phyloP scores from a whole-genome alignment of 768 basidiomycete species.

The Paxillus ammoniavirescens region DNA sequence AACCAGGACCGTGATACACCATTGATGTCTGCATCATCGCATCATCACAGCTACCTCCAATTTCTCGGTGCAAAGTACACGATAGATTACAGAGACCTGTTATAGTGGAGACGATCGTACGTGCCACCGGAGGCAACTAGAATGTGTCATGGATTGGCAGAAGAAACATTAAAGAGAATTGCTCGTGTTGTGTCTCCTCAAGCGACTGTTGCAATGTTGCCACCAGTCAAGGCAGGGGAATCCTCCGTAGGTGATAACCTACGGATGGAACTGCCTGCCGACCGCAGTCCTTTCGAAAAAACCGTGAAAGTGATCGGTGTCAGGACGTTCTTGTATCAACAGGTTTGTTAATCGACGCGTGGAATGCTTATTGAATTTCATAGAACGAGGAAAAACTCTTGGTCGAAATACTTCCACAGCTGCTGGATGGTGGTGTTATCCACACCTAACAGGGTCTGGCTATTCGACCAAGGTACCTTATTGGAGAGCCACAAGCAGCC shows the following conservation, averaged over 20 bases:
- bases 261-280: conserved; percentile 32
- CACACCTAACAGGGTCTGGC: conserved; percentile 39
- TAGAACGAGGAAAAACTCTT: conserved; percentile 46
- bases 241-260: conserved; percentile 34
- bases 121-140: conserved; percentile 32
- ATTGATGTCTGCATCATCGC: conserved; percentile 39
- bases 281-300: conserved; percentile 38
- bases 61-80: conserved; percentile 39
- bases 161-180: conserved; percentile 36
- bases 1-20: conserved; percentile 41
- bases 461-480: conserved; percentile 43
- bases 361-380: background rate
- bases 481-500: conserved; percentile 42
- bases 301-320: conserved; percentile 38
- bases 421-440: conserved; percentile 39
- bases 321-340: conserved; percentile 39
- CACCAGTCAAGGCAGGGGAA: conserved; percentile 48
- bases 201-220: conserved; percentile 42
- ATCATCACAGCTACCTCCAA: conserved; percentile 38
- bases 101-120: conserved; percentile 34
- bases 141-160: conserved; percentile 38
- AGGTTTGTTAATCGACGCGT: conserved; percentile 25
- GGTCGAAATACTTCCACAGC: background rate
- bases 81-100: conserved; percentile 41
- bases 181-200: conserved; percentile 35